Evolutionary conservation across 768 basidiomycete genomes (phyloP).

Genomic region (Pholiota microspora): DNA sequence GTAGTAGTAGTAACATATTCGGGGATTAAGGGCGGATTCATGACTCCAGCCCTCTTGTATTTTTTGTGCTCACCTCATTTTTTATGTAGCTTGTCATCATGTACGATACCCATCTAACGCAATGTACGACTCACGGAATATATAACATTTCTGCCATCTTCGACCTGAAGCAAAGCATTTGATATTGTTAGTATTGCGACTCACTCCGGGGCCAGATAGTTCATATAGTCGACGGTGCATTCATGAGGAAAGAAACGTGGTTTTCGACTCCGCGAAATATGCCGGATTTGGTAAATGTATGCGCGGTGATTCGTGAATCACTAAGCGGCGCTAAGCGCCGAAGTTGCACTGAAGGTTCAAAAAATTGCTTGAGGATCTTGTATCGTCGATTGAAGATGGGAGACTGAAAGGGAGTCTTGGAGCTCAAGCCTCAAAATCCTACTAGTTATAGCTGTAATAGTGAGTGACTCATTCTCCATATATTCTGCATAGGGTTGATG

Average conservation of each 20-base stretch:
- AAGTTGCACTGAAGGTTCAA: too few species aligned
- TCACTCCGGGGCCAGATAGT: not conserved
- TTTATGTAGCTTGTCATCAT: slow-evolving; percentile 19
- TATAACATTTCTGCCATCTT: slow-evolving; percentile 2
- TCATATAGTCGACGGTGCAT: not conserved
- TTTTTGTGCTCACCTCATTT: slow-evolving; percentile 14
- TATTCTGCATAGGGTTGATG: not conserved
- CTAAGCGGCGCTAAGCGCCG: too few species aligned
- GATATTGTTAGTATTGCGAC: too few species aligned
- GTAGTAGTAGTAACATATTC: slow-evolving; percentile 18
- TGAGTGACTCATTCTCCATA: not conserved
- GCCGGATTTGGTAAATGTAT: not conserved
- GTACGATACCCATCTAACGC: slow-evolving; percentile 21
- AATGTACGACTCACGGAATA: slow-evolving; percentile 7
- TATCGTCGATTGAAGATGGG: too few species aligned
- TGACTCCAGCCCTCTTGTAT: slow-evolving; percentile 7
- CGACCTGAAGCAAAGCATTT: not conserved
- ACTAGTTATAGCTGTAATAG: not conserved
- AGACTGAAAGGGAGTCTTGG: too few species aligned
- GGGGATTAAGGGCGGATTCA: slow-evolving; percentile 11
- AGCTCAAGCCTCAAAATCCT: too few species aligned
- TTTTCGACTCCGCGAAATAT: not conserved
- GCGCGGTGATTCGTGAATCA: not conserved
- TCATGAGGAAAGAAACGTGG: not conserved
- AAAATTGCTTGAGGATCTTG: too few species aligned